Conservation (phyloP, 2,329 filamentous ascomycete genomes). For the Aspergillus proliferans region DNA sequence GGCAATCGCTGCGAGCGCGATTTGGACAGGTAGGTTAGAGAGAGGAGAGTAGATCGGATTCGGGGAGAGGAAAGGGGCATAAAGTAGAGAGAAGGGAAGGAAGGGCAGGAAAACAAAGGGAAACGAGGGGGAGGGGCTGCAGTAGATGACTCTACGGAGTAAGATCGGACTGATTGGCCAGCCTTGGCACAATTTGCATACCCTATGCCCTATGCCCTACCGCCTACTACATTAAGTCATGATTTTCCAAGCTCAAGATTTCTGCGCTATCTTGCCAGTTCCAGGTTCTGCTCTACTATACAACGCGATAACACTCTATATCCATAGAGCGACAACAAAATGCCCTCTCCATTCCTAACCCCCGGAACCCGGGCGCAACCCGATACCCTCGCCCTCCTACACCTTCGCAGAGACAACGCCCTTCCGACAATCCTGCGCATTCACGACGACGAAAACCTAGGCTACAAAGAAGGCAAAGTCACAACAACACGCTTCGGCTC, state of each 20-base stretch:
- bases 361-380: constrained; percentile 57
- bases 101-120: neutral
- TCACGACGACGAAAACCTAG: constrained; percentile 57
- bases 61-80: constrained; percentile 16
- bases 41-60: constrained; percentile 13
- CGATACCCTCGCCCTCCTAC: constrained; percentile 70
- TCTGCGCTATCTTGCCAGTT: no score
- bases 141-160: constrained; percentile 12
- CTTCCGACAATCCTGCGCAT: constrained; percentile 66
- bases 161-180: constrained; percentile 1
- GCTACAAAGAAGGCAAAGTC: constrained; percentile 69
- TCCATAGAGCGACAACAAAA: constrained; percentile 8
- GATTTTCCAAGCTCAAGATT: neutral
- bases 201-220: constrained; percentile 18
- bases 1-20: constrained; percentile 6
- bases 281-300: no score
- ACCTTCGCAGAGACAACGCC: constrained; percentile 81
- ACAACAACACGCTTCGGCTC: constrained; percentile 93
- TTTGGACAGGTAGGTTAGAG: constrained; percentile 7
- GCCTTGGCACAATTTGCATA: constrained; percentile 7
- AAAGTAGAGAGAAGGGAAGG: constrained; percentile 1
- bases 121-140: constrained; percentile 6
- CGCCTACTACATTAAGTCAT: no score
- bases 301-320: no score
- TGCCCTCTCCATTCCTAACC: constrained; percentile 71